phyloP scores from a whole-genome alignment of 805 yeast species.

The Pichia cephalocereana region DNA sequence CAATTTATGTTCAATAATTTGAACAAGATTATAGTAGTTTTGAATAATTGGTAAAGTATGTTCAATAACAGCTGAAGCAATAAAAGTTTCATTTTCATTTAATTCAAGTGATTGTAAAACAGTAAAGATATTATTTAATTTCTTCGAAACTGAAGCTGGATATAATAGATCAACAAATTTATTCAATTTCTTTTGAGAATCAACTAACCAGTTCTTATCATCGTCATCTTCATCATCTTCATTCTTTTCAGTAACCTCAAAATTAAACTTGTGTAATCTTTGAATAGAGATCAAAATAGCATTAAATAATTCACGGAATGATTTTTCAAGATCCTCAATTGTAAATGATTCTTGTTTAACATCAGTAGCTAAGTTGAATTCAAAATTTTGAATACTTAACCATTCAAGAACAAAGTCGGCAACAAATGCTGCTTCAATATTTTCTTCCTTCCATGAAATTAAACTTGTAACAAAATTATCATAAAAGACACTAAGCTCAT shows the following conservation, averaged over 20 bases:
- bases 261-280: slow-evolving; percentile 34
- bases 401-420: slow-evolving; percentile 41
- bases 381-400: slow-evolving; percentile 25
- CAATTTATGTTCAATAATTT: slow-evolving; percentile 34
- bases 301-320: slow-evolving; percentile 43
- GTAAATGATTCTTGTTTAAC: slow-evolving; percentile 22
- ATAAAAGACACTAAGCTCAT: slow-evolving; percentile 17
- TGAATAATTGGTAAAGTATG: slow-evolving; percentile 55
- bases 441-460: slow-evolving; percentile 26
- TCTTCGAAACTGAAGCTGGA: slow-evolving; percentile 14
- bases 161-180: slow-evolving; percentile 31
- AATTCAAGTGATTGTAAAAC: slow-evolving; percentile 31
- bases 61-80: slow-evolving; percentile 39
- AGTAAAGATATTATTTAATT: slow-evolving; percentile 21
- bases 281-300: slow-evolving; percentile 64
- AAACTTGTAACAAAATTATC: slow-evolving; percentile 22
- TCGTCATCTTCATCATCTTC: slow-evolving; percentile 31
- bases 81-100: slow-evolving; percentile 27
- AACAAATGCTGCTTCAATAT: slow-evolving; percentile 33
- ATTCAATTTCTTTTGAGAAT: slow-evolving; percentile 36
- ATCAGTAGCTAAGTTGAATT: slow-evolving; percentile 8
- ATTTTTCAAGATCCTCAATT: slow-evolving; percentile 33
- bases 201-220: slow-evolving; percentile 47
- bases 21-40: slow-evolving; percentile 46
- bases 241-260: background rate